A percentile compares a stretch with the other conserved stretches of the same genome.
Evolutionary conservation across 345 rosid genomes (phyloP).

Genomic region (Corchorus capsularis): DNA sequence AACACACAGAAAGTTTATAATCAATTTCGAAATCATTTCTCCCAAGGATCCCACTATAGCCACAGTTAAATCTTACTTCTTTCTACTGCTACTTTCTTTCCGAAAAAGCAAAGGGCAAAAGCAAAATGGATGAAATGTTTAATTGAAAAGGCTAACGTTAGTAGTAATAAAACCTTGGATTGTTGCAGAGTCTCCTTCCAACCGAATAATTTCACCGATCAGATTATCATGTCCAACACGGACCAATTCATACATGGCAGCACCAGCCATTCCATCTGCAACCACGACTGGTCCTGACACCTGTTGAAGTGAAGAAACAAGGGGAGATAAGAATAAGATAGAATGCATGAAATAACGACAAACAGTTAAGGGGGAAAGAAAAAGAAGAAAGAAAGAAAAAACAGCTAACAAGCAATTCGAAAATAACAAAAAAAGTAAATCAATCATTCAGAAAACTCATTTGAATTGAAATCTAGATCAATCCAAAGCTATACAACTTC

Average conservation of each 20-base stretch:
- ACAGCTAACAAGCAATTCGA: too few species aligned
- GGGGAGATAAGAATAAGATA: neutral
- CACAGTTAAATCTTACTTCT: neutral
- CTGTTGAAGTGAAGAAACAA: slow-evolving; percentile 38
- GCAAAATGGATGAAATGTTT: slow-evolving; percentile 5
- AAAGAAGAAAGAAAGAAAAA: too few species aligned
- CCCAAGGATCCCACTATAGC: too few species aligned
- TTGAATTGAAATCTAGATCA: slow-evolving; percentile 3
- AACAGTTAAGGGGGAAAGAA: neutral
- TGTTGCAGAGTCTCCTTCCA: slow-evolving; percentile 99
- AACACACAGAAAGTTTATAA: too few species aligned
- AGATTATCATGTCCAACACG: slow-evolving; percentile 97
- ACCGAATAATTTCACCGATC: slow-evolving; percentile 95
- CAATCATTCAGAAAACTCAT: too few species aligned
- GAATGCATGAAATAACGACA: neutral
- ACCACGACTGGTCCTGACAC: slow-evolving; percentile 99
- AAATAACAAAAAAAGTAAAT: too few species aligned
- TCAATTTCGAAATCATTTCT: too few species aligned
- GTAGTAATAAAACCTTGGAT: slow-evolving; percentile 66
- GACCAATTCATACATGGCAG: slow-evolving; percentile 99
- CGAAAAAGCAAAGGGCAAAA: neutral
- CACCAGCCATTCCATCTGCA: slow-evolving; percentile 99
- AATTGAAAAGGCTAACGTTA: neutral
- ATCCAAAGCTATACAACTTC: neutral
- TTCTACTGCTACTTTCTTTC: neutral